phyloP scores from a whole-genome alignment of 2,329 filamentous ascomycete species.

The Arthrobotrys sphaeroides region DNA sequence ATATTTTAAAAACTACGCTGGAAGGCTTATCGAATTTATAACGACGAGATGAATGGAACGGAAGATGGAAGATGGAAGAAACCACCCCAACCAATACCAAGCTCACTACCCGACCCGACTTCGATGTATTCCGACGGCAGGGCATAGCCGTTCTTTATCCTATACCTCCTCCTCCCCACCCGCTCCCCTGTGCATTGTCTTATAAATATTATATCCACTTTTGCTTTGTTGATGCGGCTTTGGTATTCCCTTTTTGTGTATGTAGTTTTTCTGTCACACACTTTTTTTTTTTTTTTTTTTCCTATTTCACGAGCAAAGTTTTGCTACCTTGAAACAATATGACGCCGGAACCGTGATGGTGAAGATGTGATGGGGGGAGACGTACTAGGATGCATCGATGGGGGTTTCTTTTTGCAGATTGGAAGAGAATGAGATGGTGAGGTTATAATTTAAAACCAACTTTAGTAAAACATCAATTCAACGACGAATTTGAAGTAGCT shows the following conservation, averaged over 20 bases:
- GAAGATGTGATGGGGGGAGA: not conserved
- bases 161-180: not conserved
- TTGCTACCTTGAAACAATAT: not conserved
- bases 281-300: slow-evolving; percentile 32
- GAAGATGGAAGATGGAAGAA: not conserved
- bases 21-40: not conserved
- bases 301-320: not conserved
- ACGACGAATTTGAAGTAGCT: too few relatives aligned
- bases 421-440: not conserved
- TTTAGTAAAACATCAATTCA: not conserved
- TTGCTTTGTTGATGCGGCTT: not conserved
- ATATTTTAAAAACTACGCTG: slow-evolving; percentile 8
- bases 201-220: slow-evolving; percentile 29
- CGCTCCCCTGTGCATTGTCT: slow-evolving; percentile 10
- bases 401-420: slow-evolving; percentile 2
- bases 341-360: too few relatives aligned
- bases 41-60: too few relatives aligned
- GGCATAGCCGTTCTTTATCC: slow-evolving; percentile 28
- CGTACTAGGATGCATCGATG: not conserved
- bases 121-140: slow-evolving; percentile 33
- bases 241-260: not conserved
- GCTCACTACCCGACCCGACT: not conserved
- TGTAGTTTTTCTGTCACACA: not conserved
- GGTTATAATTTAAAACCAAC: too few relatives aligned
- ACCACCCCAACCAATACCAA: not conserved